Evolutionary conservation across 371 early-diverging fungal species (phyloP), one percentile per base, ranked within the genome.

Genomic region (Mortierella sp.): DNA sequence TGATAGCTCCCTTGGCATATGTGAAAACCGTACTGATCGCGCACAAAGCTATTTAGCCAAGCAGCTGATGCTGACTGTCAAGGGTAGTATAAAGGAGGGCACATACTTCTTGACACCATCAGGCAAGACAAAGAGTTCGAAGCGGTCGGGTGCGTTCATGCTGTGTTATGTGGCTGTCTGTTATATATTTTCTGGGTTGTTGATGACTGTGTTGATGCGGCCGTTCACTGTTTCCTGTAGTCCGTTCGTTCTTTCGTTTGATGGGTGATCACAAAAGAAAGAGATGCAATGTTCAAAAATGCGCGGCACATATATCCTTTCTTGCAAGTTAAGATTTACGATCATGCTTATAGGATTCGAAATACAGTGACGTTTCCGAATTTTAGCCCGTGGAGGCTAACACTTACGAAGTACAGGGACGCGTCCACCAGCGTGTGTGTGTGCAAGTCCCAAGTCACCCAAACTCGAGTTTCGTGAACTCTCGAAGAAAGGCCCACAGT

Each of bases 131-230:
- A 97, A 97, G 80, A 96, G 89, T 87, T 97, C 97, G 87, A 94
- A 96, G 75, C 97, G 94, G 88, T 97, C 97, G 14, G 97, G 97
- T 58, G 97, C 97, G 89, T 97, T 97, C 97, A 97, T 97, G 76
- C 13, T 90, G 75, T 63, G 63, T 34, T 31, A 28, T 44, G 55
- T 70, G 1, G 5, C 42, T 38, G 38, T 71, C 65, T 72, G 58
- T 14, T 54, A 72, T 72, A 31, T 74, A 42, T 57, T 21, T 28
- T 54, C 21, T 58, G 47, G 8, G n/a, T 48, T 57, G 42, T 7
- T 60, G 1, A 21, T 50, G 74, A 26, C 48, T 60, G 10, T 48
- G 1, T 19, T 68, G 24, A 42, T 68, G 68, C 3, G 2, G 10
- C 0, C 42, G 42, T 38, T 31, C 63, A 24, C 7, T 21, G 54